These are phyloP conservation scores for Cordyceps cateniannulata DNA, from an alignment of 2,329 filamentous ascomycete genomes.

Conservation along the genomic window DNA sequence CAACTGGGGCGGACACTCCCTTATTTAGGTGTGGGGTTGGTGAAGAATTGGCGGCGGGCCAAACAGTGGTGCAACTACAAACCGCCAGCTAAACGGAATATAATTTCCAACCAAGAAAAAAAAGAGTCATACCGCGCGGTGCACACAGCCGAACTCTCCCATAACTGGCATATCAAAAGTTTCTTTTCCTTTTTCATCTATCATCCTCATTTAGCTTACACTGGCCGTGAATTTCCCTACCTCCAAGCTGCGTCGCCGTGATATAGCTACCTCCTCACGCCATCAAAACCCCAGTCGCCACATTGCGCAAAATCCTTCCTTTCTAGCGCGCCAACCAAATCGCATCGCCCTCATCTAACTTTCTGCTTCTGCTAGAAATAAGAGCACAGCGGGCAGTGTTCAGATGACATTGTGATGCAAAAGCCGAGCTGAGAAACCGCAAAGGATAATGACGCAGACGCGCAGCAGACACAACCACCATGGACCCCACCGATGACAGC, in stretches of 20 bases:
- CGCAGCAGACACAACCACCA: background rate
- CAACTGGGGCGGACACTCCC: background rate
- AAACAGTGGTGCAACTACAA: too few species aligned
- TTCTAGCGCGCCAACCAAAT: background rate
- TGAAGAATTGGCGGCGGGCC: too few species aligned
- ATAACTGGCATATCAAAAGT: background rate
- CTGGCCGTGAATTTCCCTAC: background rate
- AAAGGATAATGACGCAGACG: slow-evolving; percentile 6
- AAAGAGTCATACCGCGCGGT: slow-evolving; percentile 7
- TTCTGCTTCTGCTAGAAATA: background rate
- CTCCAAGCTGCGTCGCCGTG: too few species aligned
- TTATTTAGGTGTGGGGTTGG: too few species aligned
- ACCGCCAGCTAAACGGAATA: background rate
- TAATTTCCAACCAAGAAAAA: background rate
- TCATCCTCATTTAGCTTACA: background rate
- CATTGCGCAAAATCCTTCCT: background rate
- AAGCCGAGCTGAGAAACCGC: background rate
- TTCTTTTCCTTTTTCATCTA: background rate
- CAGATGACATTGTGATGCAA: background rate
- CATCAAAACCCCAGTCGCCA: slow-evolving; percentile 1
- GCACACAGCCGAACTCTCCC: background rate
- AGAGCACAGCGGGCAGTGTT: background rate
- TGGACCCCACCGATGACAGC: slow-evolving; percentile 10
- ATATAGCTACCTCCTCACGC: background rate
- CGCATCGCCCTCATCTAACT: background rate